phyloP scores from a whole-genome alignment of 257 asterid genomes.

The Galeopsis tetrahit region DNA sequence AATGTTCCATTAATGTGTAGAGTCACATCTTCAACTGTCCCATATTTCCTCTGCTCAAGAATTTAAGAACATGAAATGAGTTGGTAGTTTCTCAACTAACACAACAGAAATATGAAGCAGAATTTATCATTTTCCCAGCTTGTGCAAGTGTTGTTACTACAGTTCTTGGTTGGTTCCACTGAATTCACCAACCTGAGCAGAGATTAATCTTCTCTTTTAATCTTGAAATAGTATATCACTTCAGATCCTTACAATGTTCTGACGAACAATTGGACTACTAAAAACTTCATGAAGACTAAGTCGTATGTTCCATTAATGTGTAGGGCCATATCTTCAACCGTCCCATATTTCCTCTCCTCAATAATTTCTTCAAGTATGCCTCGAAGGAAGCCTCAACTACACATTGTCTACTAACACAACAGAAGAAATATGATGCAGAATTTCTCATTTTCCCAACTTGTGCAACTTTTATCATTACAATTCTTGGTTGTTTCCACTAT shows the following conservation, averaged over 20 bases:
- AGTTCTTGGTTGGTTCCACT: neutral
- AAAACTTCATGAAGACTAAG: no score
- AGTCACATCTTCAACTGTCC: no score
- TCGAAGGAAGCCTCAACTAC: no score
- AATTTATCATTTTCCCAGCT: neutral
- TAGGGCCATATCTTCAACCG: no score
- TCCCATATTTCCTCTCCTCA: no score
- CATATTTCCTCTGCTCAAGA: no score
- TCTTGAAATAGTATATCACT: neutral
- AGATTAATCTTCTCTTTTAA: slow-evolving; percentile 11
- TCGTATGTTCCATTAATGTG: no score
- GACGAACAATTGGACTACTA: slow-evolving; percentile 12
- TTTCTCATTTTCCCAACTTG: neutral
- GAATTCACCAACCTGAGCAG: neutral
- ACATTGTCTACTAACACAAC: neutral
- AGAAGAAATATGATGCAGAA: neutral
- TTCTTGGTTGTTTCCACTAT: neutral
- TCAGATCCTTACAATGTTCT: neutral
- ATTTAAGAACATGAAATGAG: no score
- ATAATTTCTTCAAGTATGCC: no score
- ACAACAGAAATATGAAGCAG: neutral
- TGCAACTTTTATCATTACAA: neutral
- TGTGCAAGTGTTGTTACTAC: neutral
- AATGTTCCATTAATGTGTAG: no score
- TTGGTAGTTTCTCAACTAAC: neutral